Evolutionary conservation across 371 early-diverging fungal species (phyloP).

Genomic region (Mortierella sp.): DNA sequence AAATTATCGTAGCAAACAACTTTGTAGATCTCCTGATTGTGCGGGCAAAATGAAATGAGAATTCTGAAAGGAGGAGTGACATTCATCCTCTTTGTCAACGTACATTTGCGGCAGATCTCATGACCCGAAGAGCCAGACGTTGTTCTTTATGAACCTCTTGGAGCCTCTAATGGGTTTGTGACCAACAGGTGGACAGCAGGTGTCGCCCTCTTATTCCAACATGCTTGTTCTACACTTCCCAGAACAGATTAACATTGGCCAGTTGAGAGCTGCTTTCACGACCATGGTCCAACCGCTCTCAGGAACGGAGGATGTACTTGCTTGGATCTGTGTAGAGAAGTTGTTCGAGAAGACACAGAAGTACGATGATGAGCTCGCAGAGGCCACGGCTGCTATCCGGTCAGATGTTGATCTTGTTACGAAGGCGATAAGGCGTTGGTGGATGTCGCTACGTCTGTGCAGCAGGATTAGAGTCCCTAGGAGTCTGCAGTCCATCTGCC

Average conservation of each 20-base stretch:
- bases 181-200: constrained; percentile 67
- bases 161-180: constrained; percentile 69
- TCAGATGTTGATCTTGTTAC: background rate
- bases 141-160: constrained; percentile 68
- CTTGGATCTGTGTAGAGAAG: constrained; percentile 61
- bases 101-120: too few relatives aligned
- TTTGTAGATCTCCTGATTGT: too few relatives aligned
- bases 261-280: constrained; percentile 72
- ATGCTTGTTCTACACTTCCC: constrained; percentile 68
- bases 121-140: constrained; percentile 60
- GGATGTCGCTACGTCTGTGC: constrained; percentile 27
- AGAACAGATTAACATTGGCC: constrained; percentile 68
- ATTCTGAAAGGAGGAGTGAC: too few relatives aligned
- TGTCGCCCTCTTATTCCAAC: constrained; percentile 59
- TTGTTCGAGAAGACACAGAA: constrained; percentile 54
- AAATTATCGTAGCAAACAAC: too few relatives aligned
- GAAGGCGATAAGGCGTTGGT: constrained; percentile 26
- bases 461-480: constrained; percentile 37
- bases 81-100: too few relatives aligned
- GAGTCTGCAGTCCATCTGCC: constrained; percentile 31
- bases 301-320: constrained; percentile 71
- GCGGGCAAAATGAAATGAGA: too few relatives aligned
- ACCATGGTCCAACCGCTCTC: constrained; percentile 71
- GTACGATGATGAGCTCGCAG: constrained; percentile 49
- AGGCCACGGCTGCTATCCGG: constrained; percentile 8